These are phyloP conservation scores for Colletotrichum musicola DNA, from an alignment of 2,329 filamentous ascomycete species.

Conservation along the genomic window DNA sequence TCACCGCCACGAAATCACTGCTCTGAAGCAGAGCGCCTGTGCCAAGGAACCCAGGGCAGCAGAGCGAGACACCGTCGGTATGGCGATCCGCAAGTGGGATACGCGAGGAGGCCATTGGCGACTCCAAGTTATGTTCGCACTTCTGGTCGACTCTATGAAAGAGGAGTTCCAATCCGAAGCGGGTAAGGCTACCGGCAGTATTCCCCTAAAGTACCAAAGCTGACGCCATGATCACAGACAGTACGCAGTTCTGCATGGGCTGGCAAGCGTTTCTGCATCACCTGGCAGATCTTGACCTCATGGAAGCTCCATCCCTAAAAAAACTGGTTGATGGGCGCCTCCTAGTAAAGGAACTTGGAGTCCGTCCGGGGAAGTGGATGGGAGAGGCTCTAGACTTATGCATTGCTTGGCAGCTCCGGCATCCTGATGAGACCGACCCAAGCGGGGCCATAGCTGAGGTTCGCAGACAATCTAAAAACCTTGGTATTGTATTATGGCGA, in stretches of 20 bases:
- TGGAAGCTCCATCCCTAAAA: conserved; percentile 70
- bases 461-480: conserved; percentile 60
- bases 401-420: conserved; percentile 88
- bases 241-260: conserved; percentile 58
- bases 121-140: conserved; percentile 75
- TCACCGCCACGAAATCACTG: conserved; percentile 73
- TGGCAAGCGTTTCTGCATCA: conserved; percentile 71
- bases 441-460: conserved; percentile 72
- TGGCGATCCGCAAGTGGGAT: conserved; percentile 82
- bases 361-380: conserved; percentile 88
- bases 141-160: conserved; percentile 73
- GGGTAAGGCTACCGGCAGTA: conserved; percentile 7
- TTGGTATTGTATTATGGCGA: conserved; percentile 56
- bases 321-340: conserved; percentile 80
- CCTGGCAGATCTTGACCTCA: conserved; percentile 65
- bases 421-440: conserved; percentile 75
- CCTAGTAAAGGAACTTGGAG: conserved; percentile 75
- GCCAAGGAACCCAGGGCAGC: conserved; percentile 58
- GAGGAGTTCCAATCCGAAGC: conserved; percentile 42
- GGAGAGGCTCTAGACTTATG: conserved; percentile 81
- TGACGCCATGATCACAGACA: conserved; percentile 48
- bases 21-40: conserved; percentile 68
- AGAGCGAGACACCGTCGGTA: conserved; percentile 75
- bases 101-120: conserved; percentile 73
- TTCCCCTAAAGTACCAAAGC: background rate